These are phyloP conservation scores for Scenedesmus sp. DNA, from an alignment of 163 green algal species.

Conservation along the genomic window DNA sequence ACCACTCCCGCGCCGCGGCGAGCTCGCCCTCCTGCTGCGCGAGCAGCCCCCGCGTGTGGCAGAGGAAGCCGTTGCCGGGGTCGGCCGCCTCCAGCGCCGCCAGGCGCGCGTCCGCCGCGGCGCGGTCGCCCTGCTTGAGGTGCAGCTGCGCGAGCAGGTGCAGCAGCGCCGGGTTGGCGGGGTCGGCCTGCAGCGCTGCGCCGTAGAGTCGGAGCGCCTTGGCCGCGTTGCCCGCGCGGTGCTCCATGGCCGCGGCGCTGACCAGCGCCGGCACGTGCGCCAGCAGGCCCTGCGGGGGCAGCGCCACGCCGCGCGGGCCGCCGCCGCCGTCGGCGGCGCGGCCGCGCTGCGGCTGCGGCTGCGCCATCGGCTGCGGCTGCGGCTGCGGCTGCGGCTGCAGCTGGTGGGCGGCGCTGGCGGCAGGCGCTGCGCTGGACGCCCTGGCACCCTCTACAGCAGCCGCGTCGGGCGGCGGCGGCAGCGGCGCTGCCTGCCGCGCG, in stretches of 20 bases:
- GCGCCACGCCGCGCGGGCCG: no score
- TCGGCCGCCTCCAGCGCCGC: slow-evolving; percentile 50
- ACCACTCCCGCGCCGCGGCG: slow-evolving; percentile 55
- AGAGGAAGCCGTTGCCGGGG: slow-evolving; percentile 62
- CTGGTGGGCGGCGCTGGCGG: not conserved
- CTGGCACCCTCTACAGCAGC: no score
- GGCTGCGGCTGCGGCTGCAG: not conserved
- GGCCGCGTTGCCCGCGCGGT: slow-evolving; percentile 54
- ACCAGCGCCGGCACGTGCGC: slow-evolving; percentile 56
- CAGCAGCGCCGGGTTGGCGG: slow-evolving; percentile 38
- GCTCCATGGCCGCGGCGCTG: slow-evolving; percentile 63
- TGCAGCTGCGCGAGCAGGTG: slow-evolving; percentile 46
- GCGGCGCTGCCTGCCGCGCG: not conserved
- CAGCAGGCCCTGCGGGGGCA: slow-evolving; percentile 13
- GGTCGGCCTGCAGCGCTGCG: slow-evolving; percentile 8
- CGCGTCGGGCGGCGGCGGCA: slow-evolving; percentile 22
- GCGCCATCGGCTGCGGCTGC: not conserved
- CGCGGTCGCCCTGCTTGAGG: slow-evolving; percentile 29
- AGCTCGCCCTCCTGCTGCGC: slow-evolving; percentile 61
- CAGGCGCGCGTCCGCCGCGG: slow-evolving; percentile 49
- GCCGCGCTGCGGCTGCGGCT: slow-evolving; percentile 6
- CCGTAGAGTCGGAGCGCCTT: slow-evolving; percentile 49
- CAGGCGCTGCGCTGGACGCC: no score
- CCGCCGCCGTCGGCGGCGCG: not conserved
- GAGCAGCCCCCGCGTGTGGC: slow-evolving; percentile 64